Percentiles rank a stretch among this genome's conserved stretches.
Conservation (phyloP, 2,329 filamentous ascomycete genomes). For the Stachybotrys chartarum region DNA sequence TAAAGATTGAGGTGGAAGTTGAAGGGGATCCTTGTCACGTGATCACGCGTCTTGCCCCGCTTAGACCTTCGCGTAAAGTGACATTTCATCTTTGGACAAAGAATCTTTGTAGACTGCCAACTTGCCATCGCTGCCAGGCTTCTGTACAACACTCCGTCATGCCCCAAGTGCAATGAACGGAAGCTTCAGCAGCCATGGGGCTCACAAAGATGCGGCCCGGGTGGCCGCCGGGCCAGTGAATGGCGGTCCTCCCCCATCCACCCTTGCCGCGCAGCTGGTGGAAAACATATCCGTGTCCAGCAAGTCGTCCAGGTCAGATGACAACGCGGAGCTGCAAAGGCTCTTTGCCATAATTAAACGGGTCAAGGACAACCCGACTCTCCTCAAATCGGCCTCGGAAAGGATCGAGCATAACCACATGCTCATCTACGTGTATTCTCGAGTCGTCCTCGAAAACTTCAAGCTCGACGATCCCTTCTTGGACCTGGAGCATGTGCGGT, state of each 20-base stretch:
- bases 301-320: slow-evolving; percentile 54
- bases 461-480: slow-evolving; percentile 63
- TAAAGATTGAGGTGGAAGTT: no score
- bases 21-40: background rate
- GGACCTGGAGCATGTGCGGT: slow-evolving; percentile 43
- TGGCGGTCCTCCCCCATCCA: slow-evolving; percentile 57
- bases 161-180: slow-evolving; percentile 20
- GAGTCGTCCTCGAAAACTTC: slow-evolving; percentile 67
- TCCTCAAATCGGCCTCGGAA: slow-evolving; percentile 56
- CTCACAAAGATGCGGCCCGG: slow-evolving; percentile 7
- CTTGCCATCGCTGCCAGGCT: background rate
- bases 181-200: slow-evolving; percentile 11
- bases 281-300: slow-evolving; percentile 66
- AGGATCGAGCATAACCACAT: slow-evolving; percentile 74
- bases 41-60: background rate
- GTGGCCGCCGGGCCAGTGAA: slow-evolving; percentile 10
- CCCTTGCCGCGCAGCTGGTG: slow-evolving; percentile 80
- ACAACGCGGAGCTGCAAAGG: slow-evolving; percentile 67
- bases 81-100: background rate
- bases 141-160: slow-evolving; percentile 10
- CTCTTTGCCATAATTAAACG: slow-evolving; percentile 53
- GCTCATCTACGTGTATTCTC: slow-evolving; percentile 75
- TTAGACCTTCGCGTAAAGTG: background rate
- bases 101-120: background rate
- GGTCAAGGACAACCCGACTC: slow-evolving; percentile 41